Conservation (phyloP, 495 filamentous ascomycete genomes). For the Glonium stellatum region DNA sequence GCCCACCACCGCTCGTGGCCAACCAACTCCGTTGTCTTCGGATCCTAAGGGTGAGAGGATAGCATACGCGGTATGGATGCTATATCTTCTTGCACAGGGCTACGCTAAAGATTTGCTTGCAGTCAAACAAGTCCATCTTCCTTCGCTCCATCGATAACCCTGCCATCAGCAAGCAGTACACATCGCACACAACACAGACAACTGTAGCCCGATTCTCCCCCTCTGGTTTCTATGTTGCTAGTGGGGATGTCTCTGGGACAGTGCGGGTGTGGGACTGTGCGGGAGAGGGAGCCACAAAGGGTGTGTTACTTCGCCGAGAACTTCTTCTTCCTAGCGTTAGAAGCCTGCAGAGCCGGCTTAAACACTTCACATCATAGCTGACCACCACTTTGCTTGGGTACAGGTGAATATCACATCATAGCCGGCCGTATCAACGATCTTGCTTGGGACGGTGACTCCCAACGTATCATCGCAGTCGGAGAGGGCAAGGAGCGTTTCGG, state of each 20-base stretch:
- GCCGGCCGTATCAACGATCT: slow-evolving; percentile 92
- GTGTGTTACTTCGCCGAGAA: slow-evolving; percentile 24
- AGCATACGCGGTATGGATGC: slow-evolving; percentile 72
- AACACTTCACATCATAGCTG: slow-evolving; percentile 2
- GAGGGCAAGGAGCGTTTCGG: slow-evolving; percentile 91
- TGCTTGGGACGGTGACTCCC: slow-evolving; percentile 95
- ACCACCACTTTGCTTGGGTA: slow-evolving; percentile 2
- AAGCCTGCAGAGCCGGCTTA: too few relatives aligned
- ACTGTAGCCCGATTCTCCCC: slow-evolving; percentile 93
- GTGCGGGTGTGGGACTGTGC: slow-evolving; percentile 84
- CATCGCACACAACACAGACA: slow-evolving; percentile 74
- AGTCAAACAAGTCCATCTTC: slow-evolving; percentile 97
- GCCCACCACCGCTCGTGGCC: slow-evolving; percentile 77
- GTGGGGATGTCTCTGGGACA: slow-evolving; percentile 74
- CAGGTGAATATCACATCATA: slow-evolving; percentile 87
- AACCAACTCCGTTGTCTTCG: slow-evolving; percentile 81
- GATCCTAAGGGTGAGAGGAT: slow-evolving; percentile 89
- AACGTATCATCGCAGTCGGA: slow-evolving; percentile 92
- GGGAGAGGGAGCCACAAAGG: slow-evolving; percentile 60
- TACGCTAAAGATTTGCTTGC: neutral
- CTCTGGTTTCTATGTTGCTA: slow-evolving; percentile 92
- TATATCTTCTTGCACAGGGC: neutral
- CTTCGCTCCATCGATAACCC: slow-evolving; percentile 88
- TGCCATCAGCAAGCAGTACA: slow-evolving; percentile 75
- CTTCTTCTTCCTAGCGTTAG: neutral